phyloP scores from a whole-genome alignment of 306 rosid genomes.

The Datisca glomerata region DNA sequence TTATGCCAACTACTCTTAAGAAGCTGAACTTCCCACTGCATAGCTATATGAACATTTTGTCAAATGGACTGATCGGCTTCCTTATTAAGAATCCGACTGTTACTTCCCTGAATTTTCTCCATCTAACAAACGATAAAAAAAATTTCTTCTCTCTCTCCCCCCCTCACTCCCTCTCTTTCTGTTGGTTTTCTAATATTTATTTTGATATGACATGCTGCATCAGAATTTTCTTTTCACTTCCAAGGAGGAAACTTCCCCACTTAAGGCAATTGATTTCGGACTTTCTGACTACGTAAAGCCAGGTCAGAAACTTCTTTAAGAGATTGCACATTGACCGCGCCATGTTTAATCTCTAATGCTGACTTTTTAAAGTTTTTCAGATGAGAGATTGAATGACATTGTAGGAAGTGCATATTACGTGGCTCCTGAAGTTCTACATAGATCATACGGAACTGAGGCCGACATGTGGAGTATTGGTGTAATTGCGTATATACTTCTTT shows the following conservation, averaged over 20 bases:
- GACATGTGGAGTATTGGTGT: constrained; percentile 91
- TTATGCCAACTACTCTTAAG: too few relatives aligned
- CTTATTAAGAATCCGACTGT: too few relatives aligned
- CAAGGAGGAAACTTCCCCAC: constrained; percentile 39
- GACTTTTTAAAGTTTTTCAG: constrained; percentile 20
- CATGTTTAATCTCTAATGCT: not conserved
- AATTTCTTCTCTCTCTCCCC: too few relatives aligned
- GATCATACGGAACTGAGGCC: constrained; percentile 66
- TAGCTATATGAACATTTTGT: too few relatives aligned
- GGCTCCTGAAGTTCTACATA: constrained; percentile 79
- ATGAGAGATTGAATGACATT: constrained; percentile 67
- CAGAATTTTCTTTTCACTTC: constrained; percentile 73
- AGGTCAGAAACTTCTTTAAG: constrained; percentile 21
- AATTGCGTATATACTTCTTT: constrained; percentile 66
- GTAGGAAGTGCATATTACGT: constrained; percentile 83
- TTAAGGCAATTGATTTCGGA: constrained; percentile 76
- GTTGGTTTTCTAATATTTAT: too few relatives aligned
- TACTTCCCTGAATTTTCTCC: too few relatives aligned
- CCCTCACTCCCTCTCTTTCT: too few relatives aligned
- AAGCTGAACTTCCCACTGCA: too few relatives aligned
- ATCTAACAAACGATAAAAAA: too few relatives aligned
- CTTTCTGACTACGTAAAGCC: constrained; percentile 84
- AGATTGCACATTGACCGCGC: not conserved
- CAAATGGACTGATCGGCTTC: too few relatives aligned
- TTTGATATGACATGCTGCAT: constrained; percentile 9